A percentile compares a stretch with the other conserved stretches of the same genome.
phyloP scores from a whole-genome alignment of 1,284 basidiomycete genomes.

The Trametes hirsuta region DNA sequence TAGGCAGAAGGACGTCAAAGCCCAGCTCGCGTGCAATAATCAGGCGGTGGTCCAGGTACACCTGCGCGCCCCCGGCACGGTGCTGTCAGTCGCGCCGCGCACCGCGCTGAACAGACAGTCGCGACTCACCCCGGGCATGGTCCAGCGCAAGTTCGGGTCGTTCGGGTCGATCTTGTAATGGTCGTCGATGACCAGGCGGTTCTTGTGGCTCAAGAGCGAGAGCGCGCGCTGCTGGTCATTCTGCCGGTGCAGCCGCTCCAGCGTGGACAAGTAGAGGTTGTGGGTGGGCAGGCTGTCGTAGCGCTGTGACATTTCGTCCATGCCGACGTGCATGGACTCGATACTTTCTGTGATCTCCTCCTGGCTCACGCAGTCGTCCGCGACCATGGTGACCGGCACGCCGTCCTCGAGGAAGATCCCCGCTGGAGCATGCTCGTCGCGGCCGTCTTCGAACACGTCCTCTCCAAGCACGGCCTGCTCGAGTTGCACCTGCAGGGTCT shows the following conservation, averaged over 20 bases:
- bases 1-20: background rate
- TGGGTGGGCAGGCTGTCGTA: background rate
- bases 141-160: background rate
- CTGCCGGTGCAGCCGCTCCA: background rate
- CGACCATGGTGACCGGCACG: background rate
- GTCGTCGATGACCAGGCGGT: background rate
- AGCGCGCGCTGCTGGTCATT: background rate
- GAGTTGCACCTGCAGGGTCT: background rate
- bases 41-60: background rate
- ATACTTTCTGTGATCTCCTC: background rate
- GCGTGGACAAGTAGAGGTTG: background rate
- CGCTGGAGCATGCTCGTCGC: background rate
- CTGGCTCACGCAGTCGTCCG: background rate
- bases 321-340: background rate
- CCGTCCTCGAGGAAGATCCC: background rate
- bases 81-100: background rate
- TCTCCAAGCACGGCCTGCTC: background rate
- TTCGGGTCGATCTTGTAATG: background rate
- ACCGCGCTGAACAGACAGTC: no score
- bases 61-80: background rate
- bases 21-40: background rate
- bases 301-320: background rate
- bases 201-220: background rate
- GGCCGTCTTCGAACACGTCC: background rate
- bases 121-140: background rate